Evolutionary conservation across 148 eudicot species (phyloP).

Genomic region (Euryodendron excelsum): DNA sequence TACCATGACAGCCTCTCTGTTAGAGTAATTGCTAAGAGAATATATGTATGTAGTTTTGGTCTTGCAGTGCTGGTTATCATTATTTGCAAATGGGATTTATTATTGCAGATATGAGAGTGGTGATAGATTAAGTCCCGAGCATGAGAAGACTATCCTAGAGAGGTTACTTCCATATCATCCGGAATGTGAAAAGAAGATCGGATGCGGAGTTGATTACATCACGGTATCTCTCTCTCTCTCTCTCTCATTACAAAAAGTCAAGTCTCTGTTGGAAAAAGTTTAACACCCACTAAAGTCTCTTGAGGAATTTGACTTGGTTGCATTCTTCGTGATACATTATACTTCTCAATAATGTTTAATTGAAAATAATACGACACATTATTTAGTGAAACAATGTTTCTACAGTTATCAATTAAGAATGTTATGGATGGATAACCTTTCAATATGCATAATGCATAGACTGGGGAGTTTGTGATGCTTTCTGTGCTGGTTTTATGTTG

Average conservation of each 20-base stretch:
- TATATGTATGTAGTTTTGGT: neutral
- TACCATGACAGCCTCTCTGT: neutral
- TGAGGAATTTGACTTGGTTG: neutral
- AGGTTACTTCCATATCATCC: slow-evolving; percentile 88
- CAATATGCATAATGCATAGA: neutral
- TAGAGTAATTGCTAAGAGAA: slow-evolving; percentile 3
- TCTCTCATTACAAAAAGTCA: neutral
- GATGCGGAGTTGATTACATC: slow-evolving; percentile 83
- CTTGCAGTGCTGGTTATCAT: slow-evolving; percentile 8
- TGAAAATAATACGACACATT: no score
- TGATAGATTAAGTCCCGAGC: slow-evolving; percentile 71
- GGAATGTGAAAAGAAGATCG: slow-evolving; percentile 75
- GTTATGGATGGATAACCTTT: neutral
- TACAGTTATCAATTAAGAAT: neutral
- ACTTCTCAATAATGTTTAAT: neutral
- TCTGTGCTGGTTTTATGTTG: neutral
- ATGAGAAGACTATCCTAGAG: slow-evolving; percentile 69
- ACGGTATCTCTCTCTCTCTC: slow-evolving; percentile 57
- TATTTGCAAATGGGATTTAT: slow-evolving; percentile 14
- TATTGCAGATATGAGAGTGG: slow-evolving; percentile 69
- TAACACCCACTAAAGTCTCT: neutral
- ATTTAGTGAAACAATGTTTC: neutral
- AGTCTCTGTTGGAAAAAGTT: neutral
- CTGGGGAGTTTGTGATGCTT: neutral
- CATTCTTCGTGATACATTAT: neutral